A percentile compares a stretch with the other conserved stretches of the same genome.
These are phyloP conservation scores for Nicotiana obtusifolia DNA, from an alignment of 257 asterid species.

Conservation along the genomic window DNA sequence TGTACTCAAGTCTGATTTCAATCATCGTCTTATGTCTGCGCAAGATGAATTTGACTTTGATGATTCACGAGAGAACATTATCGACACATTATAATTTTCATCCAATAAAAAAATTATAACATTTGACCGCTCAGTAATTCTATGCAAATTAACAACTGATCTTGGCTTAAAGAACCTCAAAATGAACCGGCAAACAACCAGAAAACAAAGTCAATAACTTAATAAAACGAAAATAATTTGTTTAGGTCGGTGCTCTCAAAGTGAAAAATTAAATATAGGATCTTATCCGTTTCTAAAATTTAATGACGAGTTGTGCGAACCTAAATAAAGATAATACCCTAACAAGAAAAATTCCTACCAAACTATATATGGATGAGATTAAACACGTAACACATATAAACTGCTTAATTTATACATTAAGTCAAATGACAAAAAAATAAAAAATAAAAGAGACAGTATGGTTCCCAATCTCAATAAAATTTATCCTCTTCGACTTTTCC, in stretches of 20 bases:
- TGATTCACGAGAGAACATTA: too few relatives aligned
- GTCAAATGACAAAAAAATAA: background rate
- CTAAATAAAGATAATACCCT: background rate
- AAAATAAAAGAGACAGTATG: background rate
- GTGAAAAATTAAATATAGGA: background rate
- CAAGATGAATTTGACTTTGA: too few relatives aligned
- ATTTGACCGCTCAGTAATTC: too few relatives aligned
- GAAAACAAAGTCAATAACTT: background rate
- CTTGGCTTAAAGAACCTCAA: background rate
- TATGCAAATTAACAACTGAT: background rate
- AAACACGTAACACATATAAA: background rate
- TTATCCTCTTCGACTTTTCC: background rate
- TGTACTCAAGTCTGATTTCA: too few relatives aligned
- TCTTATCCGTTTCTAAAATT: background rate
- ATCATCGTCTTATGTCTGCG: too few relatives aligned
- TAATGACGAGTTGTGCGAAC: background rate
- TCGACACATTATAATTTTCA: too few relatives aligned
- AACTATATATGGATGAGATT: constrained; percentile 1
- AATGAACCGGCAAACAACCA: too few relatives aligned
- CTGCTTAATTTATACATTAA: background rate
- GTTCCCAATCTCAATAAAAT: background rate
- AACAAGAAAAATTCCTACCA: background rate
- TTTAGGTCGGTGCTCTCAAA: background rate
- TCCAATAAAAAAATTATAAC: too few relatives aligned
- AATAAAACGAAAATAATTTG: background rate